phyloP scores from a whole-genome alignment of 345 rosid species.

The Hibiscus syriacus region DNA sequence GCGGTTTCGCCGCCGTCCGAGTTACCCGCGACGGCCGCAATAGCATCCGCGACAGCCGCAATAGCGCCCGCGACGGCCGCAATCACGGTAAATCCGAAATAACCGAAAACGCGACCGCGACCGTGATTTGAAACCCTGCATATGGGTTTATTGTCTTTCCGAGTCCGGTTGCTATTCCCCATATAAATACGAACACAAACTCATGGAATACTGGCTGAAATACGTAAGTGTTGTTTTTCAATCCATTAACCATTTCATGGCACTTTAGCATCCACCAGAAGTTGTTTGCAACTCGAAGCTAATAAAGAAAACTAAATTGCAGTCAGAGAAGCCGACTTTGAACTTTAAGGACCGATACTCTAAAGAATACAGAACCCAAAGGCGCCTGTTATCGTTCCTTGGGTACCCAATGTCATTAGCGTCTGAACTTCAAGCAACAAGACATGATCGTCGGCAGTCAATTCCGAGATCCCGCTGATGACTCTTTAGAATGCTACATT shows the following conservation, averaged over 20 bases:
- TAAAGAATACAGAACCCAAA: conserved; percentile 72
- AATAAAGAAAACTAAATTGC: conserved; percentile 22
- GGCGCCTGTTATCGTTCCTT: conserved; percentile 79
- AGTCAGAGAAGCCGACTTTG: conserved; percentile 61
- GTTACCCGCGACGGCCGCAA: too few relatives aligned
- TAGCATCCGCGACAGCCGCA: too few relatives aligned
- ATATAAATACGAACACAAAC: conserved; percentile 78
- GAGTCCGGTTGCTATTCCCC: conserved; percentile 84
- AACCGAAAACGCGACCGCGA: too few relatives aligned
- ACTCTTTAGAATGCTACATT: not conserved
- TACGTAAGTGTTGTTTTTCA: conserved; percentile 41
- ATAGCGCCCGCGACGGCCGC: too few relatives aligned
- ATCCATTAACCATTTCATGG: not conserved
- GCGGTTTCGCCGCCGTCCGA: too few relatives aligned
- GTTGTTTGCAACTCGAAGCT: not conserved
- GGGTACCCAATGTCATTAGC: conserved; percentile 76
- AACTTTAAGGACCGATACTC: conserved; percentile 76
- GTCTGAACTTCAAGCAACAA: conserved; percentile 24
- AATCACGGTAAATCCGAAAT: too few relatives aligned
- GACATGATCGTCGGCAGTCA: not conserved
- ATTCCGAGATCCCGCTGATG: not conserved
- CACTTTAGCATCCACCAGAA: not conserved
- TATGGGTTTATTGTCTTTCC: conserved; percentile 97
- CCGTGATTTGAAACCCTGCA: too few relatives aligned
- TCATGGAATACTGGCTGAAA: conserved; percentile 95